phyloP scores from a whole-genome alignment of 2,329 filamentous ascomycete genomes.

The Pestalotiopsis sp. region DNA sequence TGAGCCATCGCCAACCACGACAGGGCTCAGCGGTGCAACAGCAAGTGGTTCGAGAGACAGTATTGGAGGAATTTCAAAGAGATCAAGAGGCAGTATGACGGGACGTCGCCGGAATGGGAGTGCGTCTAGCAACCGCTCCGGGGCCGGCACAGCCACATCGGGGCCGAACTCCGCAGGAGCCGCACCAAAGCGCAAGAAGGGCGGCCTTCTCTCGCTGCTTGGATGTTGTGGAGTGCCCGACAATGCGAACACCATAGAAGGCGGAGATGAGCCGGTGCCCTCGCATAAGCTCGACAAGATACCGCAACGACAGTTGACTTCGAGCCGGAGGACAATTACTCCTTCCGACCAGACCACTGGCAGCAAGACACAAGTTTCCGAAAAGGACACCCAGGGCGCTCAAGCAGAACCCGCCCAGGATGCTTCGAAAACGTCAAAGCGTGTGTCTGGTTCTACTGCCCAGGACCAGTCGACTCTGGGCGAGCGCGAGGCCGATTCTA shows the following conservation, averaged over 20 bases:
- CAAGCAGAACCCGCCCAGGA: constrained; percentile 26
- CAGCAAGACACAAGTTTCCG: constrained; percentile 43
- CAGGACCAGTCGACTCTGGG: constrained; percentile 45
- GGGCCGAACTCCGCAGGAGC: constrained; percentile 50
- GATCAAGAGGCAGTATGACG: constrained; percentile 64
- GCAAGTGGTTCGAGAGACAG: constrained; percentile 61
- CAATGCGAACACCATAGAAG: constrained; percentile 53
- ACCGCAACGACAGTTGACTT: constrained; percentile 53
- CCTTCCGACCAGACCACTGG: constrained; percentile 49
- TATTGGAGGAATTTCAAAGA: constrained; percentile 64
- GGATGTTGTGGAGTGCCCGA: constrained; percentile 68
- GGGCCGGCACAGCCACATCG: constrained; percentile 52
- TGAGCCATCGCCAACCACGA: constrained; percentile 59
- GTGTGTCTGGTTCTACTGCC: constrained; percentile 44
- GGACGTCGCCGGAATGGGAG: constrained; percentile 66
- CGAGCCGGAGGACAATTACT: constrained; percentile 53
- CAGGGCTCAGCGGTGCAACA: constrained; percentile 60
- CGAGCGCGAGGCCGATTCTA: constrained; percentile 46
- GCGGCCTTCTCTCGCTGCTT: constrained; percentile 60
- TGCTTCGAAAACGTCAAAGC: constrained; percentile 40
- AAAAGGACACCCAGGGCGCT: constrained; percentile 40
- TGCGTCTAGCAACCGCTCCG: constrained; percentile 64
- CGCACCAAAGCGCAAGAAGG: constrained; percentile 51
- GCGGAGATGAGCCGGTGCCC: constrained; percentile 52
- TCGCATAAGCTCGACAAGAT: constrained; percentile 59